Conservation (phyloP, 768 basidiomycete genomes). For the Mycena capillaripes region DNA sequence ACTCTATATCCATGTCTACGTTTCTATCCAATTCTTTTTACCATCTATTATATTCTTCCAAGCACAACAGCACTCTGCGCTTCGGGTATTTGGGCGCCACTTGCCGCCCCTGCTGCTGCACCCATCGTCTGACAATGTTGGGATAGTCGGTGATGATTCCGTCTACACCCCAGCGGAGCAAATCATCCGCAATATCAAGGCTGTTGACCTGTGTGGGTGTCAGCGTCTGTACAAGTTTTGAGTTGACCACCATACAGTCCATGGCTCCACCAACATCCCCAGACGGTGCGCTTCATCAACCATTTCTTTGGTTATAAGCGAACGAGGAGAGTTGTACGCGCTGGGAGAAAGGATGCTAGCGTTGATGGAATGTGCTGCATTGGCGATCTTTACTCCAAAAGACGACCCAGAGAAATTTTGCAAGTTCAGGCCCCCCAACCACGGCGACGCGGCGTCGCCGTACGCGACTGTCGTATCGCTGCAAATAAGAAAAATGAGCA, state of each 20-base stretch:
- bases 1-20: no score
- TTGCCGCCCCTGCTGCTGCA: constrained; percentile 63
- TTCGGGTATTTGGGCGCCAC: constrained; percentile 74
- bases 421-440: constrained; percentile 78
- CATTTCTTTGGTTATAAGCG: constrained; percentile 77
- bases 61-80: constrained; percentile 71
- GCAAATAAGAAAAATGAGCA: neutral
- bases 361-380: constrained; percentile 75
- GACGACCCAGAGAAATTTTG: constrained; percentile 75
- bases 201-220: constrained; percentile 65
- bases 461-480: constrained; percentile 57
- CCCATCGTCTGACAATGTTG: constrained; percentile 66
- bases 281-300: constrained; percentile 74
- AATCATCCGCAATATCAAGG: constrained; percentile 70
- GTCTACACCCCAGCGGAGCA: constrained; percentile 74
- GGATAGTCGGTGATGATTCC: constrained; percentile 88
- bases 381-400: constrained; percentile 69
- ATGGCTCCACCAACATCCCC: constrained; percentile 76
- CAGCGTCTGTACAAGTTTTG: neutral
- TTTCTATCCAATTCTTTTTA: neutral
- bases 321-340: constrained; percentile 60
- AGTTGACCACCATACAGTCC: constrained; percentile 67
- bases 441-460: constrained; percentile 66
- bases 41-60: constrained; percentile 59
- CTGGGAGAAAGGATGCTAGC: constrained; percentile 78